Base-by-base conservation (phyloP, 208 protist species). In the Trypanosoma grayi region DNA sequence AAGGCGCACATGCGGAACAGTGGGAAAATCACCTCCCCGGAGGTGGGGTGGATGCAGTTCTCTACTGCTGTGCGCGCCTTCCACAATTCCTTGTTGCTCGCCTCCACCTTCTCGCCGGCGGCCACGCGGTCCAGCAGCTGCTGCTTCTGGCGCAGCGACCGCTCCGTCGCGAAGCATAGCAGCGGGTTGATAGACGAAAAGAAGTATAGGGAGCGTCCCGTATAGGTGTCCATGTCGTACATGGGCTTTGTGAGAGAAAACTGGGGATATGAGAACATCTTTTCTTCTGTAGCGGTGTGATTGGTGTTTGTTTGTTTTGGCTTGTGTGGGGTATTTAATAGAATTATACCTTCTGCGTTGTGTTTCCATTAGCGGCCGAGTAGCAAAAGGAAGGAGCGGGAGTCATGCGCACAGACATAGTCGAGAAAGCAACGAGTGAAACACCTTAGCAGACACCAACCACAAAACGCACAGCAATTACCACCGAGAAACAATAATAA, bases 1-100 rank as follows among this genome's bases (percentile, higher is more conserved):
- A 97, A 97, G 37, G 83, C 80, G 46, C 82, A 93, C 82, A 98
- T 92, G 59, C 95, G 86, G 58, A 97, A 97, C 34, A 79, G 68
- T n/a, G 85, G 73, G 14, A 79, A 76, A 28, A 98, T 87, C 18
- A 89, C 81, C 5, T 97, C 91, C 27, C 83, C 79, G 8, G 85
- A 93, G 46, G 95, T 94, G 6, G 93, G 93, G 73, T 98, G 95
- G 6, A 98, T 62, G 58, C 82, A 94, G 36, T 79, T 81, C 79
- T 96, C 89, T 7, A 93, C 55, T 16, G 83, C 75, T 45, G 70
- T 85, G 45, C 91, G 94, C 1, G 92, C 91, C 33, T 79, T 74
- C 87, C 90, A 97, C 6, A 98, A 74, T 52, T 94, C 71, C 18
- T 73, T 81, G 53, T 90, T 73, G 39, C 40, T 64, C 9, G 64